Base-by-base conservation (phyloP, 768 basidiomycete genomes). In the Mycena galopus region DNA sequence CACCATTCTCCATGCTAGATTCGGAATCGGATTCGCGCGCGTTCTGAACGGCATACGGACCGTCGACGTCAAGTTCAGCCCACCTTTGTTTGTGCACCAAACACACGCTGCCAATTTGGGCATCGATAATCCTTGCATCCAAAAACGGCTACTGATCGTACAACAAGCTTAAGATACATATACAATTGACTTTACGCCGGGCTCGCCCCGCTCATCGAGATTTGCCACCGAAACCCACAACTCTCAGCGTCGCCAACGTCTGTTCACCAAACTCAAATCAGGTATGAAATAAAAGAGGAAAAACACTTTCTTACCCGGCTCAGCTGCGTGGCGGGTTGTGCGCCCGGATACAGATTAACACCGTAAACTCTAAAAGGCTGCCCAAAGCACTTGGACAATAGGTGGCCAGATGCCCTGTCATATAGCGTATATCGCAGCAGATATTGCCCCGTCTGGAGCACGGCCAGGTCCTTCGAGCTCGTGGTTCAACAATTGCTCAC, bases 1-100 rank as follows among this genome's bases (percentile, higher is more conserved):
- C 82, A n/a, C 88, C 90, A 65, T 79, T 77, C 50, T 88, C 86
- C 58, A 88, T 84, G 73, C 86, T 58, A 85, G 14, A 23, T 59
- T 59, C 35, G 14, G 35, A 37, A 37, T 50, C 2, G 10, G 23
- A 51, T 25, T 23, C 58, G 32, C 29, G 27, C 27, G 87, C 53
- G 32, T 50, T 6, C 33, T 30, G 44, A 44, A 51, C 47, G 62
- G 44, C 23, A 53, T 51, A 12, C 44, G 17, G 25, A 44, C 60
- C 23, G 44, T 32, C 37, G 25, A 55, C 12, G 29, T 10, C 27
- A 59, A 59, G 23, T 53, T 53, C 33, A 44, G 29, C 14, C 19
- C 23, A 23, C 16, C 62, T 33, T 62, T 63, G 44, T 50, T 51
- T 63, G 25, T 6, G 12, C 39, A 10, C 29, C 56, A n/a, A 47